A percentile compares a stretch with the other conserved stretches of the same genome.
These are phyloP conservation scores for Cercospora citrullina DNA, from an alignment of 2,329 filamentous ascomycete genomes.

Conservation along the genomic window DNA sequence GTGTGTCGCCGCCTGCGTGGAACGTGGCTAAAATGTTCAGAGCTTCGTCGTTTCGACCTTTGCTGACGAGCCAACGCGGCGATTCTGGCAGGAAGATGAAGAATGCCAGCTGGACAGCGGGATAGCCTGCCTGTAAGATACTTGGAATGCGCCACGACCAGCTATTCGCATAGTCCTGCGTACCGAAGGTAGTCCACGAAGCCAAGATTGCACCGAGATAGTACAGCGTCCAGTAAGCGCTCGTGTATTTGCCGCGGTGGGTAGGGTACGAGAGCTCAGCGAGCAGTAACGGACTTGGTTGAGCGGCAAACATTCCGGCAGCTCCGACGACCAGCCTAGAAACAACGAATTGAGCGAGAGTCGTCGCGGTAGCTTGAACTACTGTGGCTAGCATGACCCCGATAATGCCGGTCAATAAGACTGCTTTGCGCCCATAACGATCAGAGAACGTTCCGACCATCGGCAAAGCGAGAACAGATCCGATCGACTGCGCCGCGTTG, in stretches of 20 bases:
- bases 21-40: conserved; percentile 43
- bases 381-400: conserved; percentile 38
- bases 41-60: conserved; percentile 33
- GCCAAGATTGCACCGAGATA: conserved; percentile 29
- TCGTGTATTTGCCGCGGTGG: conserved; percentile 27
- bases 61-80: conserved; percentile 31
- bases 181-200: conserved; percentile 27
- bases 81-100: conserved; percentile 26
- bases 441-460: conserved; percentile 44
- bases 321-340: conserved; percentile 25
- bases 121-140: conserved; percentile 50
- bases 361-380: conserved; percentile 37
- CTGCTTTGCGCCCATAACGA: conserved; percentile 43
- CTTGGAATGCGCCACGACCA: conserved; percentile 54
- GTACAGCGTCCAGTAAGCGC: conserved; percentile 27
- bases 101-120: conserved; percentile 43
- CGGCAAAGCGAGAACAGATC: conserved; percentile 43
- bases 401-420: conserved; percentile 40
- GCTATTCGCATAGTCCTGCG: conserved; percentile 18
- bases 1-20: conserved; percentile 47
- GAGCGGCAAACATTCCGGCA: conserved; percentile 29
- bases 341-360: conserved; percentile 27
- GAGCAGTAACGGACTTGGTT: conserved; percentile 27
- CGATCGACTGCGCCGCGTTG: conserved; percentile 43
- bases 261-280: conserved; percentile 29